Evolutionary conservation across 2,329 filamentous ascomycete genomes (phyloP).

Genomic region (Alternaria longipes): DNA sequence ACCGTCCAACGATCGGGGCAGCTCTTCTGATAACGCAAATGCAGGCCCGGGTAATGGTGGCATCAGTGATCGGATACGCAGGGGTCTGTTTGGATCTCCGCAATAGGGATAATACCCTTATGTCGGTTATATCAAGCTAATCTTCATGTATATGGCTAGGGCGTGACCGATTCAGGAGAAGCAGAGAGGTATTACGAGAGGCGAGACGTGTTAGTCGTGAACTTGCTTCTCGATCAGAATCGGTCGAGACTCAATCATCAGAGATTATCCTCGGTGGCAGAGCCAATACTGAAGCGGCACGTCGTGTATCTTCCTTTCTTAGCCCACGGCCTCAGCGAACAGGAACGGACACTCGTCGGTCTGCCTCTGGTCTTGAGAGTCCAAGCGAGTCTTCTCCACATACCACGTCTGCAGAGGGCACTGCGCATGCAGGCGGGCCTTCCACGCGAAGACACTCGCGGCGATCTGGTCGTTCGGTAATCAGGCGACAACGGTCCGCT

Average conservation of each 20-base stretch:
- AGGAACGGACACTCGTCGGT: conserved; percentile 4
- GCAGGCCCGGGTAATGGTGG: conserved; percentile 26
- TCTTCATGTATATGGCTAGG: conserved; percentile 5
- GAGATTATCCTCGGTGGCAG: conserved; percentile 5
- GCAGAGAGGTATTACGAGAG: conserved; percentile 9
- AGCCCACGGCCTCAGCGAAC: background rate
- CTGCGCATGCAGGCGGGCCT: conserved; percentile 7
- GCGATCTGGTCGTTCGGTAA: conserved; percentile 11
- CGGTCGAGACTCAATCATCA: background rate
- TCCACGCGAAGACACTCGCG: background rate
- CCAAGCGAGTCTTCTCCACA: conserved; percentile 14
- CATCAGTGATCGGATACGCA: conserved; percentile 42
- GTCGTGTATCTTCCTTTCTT: conserved; percentile 11
- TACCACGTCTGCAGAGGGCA: conserved; percentile 4
- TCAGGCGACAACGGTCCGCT: conserved; percentile 11
- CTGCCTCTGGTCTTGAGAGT: conserved; percentile 7
- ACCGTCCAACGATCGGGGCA: conserved; percentile 9
- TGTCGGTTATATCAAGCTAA: conserved; percentile 15
- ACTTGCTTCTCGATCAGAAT: background rate
- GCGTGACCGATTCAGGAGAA: conserved; percentile 5
- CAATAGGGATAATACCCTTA: conserved; percentile 16
- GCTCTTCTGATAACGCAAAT: conserved; percentile 20
- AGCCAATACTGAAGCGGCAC: conserved; percentile 1
- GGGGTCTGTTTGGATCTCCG: conserved; percentile 47
- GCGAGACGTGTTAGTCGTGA: conserved; percentile 4